Evolutionary conservation across 1,139 yeast species (phyloP).

Genomic region (Scheffersomyces lignicola): DNA sequence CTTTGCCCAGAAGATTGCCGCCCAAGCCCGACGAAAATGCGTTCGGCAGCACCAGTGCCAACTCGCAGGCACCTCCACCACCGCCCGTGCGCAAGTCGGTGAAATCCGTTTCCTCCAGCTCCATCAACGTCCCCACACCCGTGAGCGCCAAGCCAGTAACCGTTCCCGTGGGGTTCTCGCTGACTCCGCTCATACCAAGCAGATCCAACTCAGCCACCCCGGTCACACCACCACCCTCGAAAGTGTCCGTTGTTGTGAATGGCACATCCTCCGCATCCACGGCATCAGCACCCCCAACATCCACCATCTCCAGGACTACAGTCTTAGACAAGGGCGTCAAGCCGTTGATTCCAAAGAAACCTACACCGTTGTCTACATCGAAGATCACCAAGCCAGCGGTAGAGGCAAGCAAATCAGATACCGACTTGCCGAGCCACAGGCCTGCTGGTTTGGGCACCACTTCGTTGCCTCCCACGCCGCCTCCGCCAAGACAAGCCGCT

Average conservation of each 20-base stretch:
- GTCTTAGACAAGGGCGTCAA: conserved; percentile 12
- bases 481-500: conserved; percentile 8
- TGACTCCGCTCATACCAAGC: conserved; percentile 43
- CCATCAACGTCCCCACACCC: conserved; percentile 7
- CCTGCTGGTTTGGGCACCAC: conserved; percentile 9
- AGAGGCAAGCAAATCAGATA: conserved; percentile 2
- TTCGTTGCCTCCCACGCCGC: conserved; percentile 26
- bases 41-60: conserved; percentile 8
- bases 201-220: conserved; percentile 34
- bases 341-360: conserved; percentile 42
- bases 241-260: conserved; percentile 5
- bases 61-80: conserved; percentile 20
- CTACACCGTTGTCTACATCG: conserved; percentile 24
- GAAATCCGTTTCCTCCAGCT: conserved; percentile 13
- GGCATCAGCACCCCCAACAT: conserved; percentile 11
- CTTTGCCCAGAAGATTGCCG: conserved; percentile 23
- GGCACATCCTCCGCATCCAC: conserved; percentile 8
- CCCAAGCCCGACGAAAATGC: conserved; percentile 17
- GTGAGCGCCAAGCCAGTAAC: conserved; percentile 24
- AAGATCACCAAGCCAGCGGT: conserved; percentile 14
- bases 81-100: conserved; percentile 27
- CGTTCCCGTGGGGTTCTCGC: conserved; percentile 38
- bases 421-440: conserved; percentile 4
- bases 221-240: conserved; percentile 9
- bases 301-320: neutral